Evolutionary conservation across 1,139 yeast genomes (phyloP).

Genomic region (Citeromyces hawaiiensis): DNA sequence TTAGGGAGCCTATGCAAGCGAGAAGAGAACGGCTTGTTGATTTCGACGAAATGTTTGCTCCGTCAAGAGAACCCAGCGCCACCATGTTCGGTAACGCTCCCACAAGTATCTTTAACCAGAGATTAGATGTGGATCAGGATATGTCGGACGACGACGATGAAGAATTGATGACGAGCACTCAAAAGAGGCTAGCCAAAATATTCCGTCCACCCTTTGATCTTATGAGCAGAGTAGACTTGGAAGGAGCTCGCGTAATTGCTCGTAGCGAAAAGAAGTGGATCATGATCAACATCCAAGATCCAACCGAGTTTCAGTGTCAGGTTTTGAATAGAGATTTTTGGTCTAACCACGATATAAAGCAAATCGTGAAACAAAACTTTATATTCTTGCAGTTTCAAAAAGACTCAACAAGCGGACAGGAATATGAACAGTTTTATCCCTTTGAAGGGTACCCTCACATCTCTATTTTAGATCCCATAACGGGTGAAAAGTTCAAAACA

Average conservation of each 20-base stretch:
- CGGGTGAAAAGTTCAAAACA: conserved; percentile 73
- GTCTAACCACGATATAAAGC: conserved; percentile 61
- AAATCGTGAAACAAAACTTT: conserved; percentile 51
- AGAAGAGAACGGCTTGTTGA: conserved; percentile 71
- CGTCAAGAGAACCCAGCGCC: conserved; percentile 7
- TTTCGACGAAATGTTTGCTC: conserved; percentile 15
- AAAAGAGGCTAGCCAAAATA: conserved; percentile 60
- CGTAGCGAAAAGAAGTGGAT: conserved; percentile 64
- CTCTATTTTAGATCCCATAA: conserved; percentile 85
- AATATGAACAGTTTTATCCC: conserved; percentile 61
- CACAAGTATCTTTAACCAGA: conserved; percentile 39
- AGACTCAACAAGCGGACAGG: conserved; percentile 63
- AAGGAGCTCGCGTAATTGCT: conserved; percentile 60
- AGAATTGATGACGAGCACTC: conserved; percentile 37
- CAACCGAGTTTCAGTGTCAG: conserved; percentile 78
- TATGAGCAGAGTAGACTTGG: conserved; percentile 53
- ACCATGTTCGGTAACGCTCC: conserved; percentile 28
- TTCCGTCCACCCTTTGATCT: conserved; percentile 93
- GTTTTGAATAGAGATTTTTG: conserved; percentile 87
- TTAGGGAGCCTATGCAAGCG: conserved; percentile 29
- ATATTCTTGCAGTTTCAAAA: conserved; percentile 71
- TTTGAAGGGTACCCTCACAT: conserved; percentile 67
- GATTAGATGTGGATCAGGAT: conserved; percentile 12
- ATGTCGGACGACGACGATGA: conserved; percentile 11
- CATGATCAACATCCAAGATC: conserved; percentile 76